A percentile compares a stretch with the other conserved stretches of the same genome.
Evolutionary conservation across 2,329 filamentous ascomycete genomes (phyloP).

Genomic region (Sphaerulina vaccinii): DNA sequence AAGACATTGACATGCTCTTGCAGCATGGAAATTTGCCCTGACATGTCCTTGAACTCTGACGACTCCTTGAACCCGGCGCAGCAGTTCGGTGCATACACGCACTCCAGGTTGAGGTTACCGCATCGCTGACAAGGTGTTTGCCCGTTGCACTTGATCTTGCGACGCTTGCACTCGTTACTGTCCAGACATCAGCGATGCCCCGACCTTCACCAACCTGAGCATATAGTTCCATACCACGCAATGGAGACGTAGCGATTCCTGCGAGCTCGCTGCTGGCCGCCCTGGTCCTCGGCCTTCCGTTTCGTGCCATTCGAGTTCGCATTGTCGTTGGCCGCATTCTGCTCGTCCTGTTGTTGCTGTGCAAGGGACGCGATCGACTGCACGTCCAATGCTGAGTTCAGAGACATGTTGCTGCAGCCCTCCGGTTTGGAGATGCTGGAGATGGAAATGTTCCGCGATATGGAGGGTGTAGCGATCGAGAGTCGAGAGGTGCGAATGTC

Average conservation of each 20-base stretch:
- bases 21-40: conserved; percentile 67
- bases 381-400: conserved; percentile 19
- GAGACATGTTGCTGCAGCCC: conserved; percentile 7
- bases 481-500: not conserved
- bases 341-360: conserved; percentile 22
- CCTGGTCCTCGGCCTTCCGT: conserved; percentile 44
- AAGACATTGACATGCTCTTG: conserved; percentile 83
- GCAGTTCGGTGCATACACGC: conserved; percentile 65
- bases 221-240: conserved; percentile 53
- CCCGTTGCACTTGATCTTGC: conserved; percentile 69
- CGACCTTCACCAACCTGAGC: conserved; percentile 1
- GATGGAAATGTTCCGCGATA: not conserved
- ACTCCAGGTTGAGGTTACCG: conserved; percentile 63
- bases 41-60: conserved; percentile 85
- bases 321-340: conserved; percentile 20
- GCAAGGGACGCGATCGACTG: conserved; percentile 23
- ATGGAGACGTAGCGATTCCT: conserved; percentile 68
- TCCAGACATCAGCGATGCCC: not conserved
- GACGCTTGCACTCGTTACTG: conserved; percentile 64
- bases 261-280: conserved; percentile 54
- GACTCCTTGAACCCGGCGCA: conserved; percentile 87
- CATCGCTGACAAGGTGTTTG: conserved; percentile 64
- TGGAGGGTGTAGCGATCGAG: not conserved
- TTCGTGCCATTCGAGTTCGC: conserved; percentile 36
- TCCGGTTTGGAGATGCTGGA: not conserved